These are phyloP conservation scores for Tilletiopsis washingtonensis DNA, from an alignment of 1,284 basidiomycete species.

Conservation along the genomic window DNA sequence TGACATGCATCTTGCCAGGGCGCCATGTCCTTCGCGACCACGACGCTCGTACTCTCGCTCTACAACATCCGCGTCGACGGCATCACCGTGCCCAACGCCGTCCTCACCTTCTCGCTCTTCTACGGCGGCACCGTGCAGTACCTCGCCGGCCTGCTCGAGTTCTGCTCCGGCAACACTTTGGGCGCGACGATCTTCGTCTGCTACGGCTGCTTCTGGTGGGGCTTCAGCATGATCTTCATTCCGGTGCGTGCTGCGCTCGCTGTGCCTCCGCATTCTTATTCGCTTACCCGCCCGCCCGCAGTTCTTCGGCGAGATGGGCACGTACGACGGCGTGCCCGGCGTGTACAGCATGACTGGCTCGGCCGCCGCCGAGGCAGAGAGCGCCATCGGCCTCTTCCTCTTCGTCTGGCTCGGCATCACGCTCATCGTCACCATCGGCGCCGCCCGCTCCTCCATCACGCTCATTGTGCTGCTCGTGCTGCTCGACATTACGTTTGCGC, in stretches of 20 bases:
- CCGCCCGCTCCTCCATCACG: not conserved
- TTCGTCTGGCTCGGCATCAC: slow-evolving; percentile 1
- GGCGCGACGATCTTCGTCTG: slow-evolving; percentile 19
- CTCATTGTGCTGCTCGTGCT: slow-evolving; percentile 4
- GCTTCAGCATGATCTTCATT: slow-evolving; percentile 22
- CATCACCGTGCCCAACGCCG: slow-evolving; percentile 21
- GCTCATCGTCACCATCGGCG: not conserved
- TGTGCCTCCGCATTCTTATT: not conserved
- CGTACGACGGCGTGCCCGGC: slow-evolving; percentile 20
- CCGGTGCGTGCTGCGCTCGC: not conserved
- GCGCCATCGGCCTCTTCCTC: slow-evolving; percentile 16
- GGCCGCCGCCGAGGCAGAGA: slow-evolving; percentile 12
- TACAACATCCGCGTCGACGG: slow-evolving; percentile 20
- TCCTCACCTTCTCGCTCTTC: slow-evolving; percentile 1
- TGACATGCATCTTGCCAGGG: too few relatives aligned
- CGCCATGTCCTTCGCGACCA: slow-evolving; percentile 15
- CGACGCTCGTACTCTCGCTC: slow-evolving; percentile 23
- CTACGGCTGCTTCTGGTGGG: slow-evolving; percentile 30
- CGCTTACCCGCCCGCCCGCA: not conserved
- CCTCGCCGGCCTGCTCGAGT: slow-evolving; percentile 35
- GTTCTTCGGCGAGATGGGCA: slow-evolving; percentile 25
- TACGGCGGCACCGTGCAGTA: slow-evolving; percentile 25
- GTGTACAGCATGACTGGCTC: slow-evolving; percentile 14
- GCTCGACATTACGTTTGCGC: slow-evolving; percentile 8
- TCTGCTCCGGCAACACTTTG: slow-evolving; percentile 30